These are phyloP conservation scores for Mycena haematopus DNA, from an alignment of 768 basidiomycete species.

Conservation along the genomic window DNA sequence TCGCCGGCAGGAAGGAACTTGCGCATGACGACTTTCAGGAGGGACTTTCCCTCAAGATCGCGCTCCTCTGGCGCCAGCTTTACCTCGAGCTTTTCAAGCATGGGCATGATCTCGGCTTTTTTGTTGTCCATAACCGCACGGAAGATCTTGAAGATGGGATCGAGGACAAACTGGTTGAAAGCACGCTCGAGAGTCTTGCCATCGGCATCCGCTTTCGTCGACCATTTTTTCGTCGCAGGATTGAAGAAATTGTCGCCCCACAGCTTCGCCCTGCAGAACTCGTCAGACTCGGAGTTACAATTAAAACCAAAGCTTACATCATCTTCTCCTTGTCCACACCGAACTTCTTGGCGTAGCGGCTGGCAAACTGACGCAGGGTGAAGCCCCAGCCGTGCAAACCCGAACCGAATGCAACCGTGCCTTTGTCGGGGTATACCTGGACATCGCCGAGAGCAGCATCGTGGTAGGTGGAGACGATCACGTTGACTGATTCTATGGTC, in stretches of 20 bases:
- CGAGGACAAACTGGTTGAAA: constrained; percentile 97
- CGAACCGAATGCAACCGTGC: constrained; percentile 98
- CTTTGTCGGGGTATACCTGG: constrained; percentile 98
- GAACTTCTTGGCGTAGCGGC: constrained; percentile 96
- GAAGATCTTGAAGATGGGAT: constrained; percentile 99
- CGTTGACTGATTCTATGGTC: constrained; percentile 97
- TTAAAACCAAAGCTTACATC: constrained; percentile 49
- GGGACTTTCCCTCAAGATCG: constrained; percentile 91
- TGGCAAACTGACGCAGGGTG: constrained; percentile 96
- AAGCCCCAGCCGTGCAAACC: constrained; percentile 99
- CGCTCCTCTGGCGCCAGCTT: constrained; percentile 86
- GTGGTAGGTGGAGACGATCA: constrained; percentile 97
- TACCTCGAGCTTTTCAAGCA: constrained; percentile 96
- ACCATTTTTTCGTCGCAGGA: constrained; percentile 95
- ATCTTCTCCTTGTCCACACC: constrained; percentile 99
- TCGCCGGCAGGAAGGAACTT: constrained; percentile 99
- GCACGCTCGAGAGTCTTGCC: constrained; percentile 96
- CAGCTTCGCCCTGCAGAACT: constrained; percentile 63
- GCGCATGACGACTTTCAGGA: constrained; percentile 98
- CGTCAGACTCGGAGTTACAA: not conserved
- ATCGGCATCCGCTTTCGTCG: constrained; percentile 81
- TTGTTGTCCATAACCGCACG: constrained; percentile 96
- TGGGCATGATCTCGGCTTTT: constrained; percentile 81
- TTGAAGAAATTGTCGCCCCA: constrained; percentile 99
- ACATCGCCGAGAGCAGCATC: constrained; percentile 95